phyloP scores from a whole-genome alignment of 2,329 filamentous ascomycete genomes.

The Stachybotrys echinatus region DNA sequence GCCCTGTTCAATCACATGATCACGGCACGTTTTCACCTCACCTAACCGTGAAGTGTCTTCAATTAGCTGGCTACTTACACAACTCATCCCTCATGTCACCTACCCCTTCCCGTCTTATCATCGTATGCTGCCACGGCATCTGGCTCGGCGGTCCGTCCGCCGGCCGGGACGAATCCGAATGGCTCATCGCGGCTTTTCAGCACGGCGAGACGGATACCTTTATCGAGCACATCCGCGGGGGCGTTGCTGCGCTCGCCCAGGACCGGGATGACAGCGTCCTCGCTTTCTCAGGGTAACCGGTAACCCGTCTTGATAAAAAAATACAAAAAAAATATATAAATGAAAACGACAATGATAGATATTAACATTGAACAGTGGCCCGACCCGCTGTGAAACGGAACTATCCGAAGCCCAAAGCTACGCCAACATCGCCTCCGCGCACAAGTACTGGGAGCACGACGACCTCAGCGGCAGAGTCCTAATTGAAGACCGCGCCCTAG shows the following conservation, averaged over 20 bases:
- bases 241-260: slow-evolving; percentile 46
- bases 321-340: too few species aligned
- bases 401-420: slow-evolving; percentile 62
- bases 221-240: slow-evolving; percentile 66
- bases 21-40: too few species aligned
- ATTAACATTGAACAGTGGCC: too few species aligned
- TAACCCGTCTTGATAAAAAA: too few species aligned
- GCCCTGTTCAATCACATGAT: slow-evolving; percentile 15
- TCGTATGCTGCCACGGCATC: slow-evolving; percentile 83
- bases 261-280: slow-evolving; percentile 44
- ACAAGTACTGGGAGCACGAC: slow-evolving; percentile 42
- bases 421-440: slow-evolving; percentile 42
- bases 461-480: slow-evolving; percentile 29
- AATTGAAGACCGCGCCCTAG: slow-evolving; percentile 68
- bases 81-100: slow-evolving; percentile 6
- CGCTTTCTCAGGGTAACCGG: slow-evolving; percentile 68
- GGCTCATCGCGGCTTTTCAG: slow-evolving; percentile 75
- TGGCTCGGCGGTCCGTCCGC: slow-evolving; percentile 55
- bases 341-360: too few species aligned
- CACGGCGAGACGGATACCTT: slow-evolving; percentile 74
- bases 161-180: slow-evolving; percentile 54
- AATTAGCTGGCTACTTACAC: background rate
- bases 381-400: slow-evolving; percentile 53
- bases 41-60: background rate
- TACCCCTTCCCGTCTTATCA: slow-evolving; percentile 52